Conservation (phyloP, 495 filamentous ascomycete genomes). For the Evansstolkia leycettana region DNA sequence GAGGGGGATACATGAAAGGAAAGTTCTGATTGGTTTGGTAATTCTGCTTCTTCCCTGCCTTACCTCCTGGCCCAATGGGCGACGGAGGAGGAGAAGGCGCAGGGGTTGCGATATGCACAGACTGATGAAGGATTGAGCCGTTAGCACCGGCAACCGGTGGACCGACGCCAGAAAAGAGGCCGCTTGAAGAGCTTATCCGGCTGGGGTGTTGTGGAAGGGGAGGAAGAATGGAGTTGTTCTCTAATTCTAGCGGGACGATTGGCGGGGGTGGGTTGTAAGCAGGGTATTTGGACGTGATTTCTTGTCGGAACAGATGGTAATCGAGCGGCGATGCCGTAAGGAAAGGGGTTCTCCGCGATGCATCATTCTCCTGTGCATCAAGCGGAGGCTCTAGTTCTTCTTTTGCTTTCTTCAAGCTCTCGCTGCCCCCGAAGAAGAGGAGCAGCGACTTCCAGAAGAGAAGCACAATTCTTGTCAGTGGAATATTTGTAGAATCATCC, state of each 20-base stretch:
- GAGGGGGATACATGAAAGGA: constrained; percentile 89
- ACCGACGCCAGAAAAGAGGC: constrained; percentile 30
- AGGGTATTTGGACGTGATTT: constrained; percentile 97
- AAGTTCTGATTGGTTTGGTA: constrained; percentile 99
- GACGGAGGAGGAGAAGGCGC: constrained; percentile 95
- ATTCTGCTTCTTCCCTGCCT: constrained; percentile 95
- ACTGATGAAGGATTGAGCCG: constrained; percentile 84
- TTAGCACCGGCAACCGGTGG: constrained; percentile 30
- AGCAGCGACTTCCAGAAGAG: constrained; percentile 86
- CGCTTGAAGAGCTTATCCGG: constrained; percentile 28
- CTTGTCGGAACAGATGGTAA: constrained; percentile 91
- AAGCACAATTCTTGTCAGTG: constrained; percentile 57
- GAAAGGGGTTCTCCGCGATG: constrained; percentile 34
- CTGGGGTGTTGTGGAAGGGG: constrained; percentile 64
- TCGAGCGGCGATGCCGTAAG: constrained; percentile 91
- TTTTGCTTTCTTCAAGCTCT: constrained; percentile 64
- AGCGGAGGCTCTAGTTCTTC: constrained; percentile 31
- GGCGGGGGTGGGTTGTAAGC: constrained; percentile 84
- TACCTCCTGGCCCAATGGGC: constrained; percentile 74
- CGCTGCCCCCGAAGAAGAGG: constrained; percentile 66
- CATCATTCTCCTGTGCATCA: constrained; percentile 19
- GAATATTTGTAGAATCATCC: constrained; percentile 63
- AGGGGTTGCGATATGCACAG: constrained; percentile 94
- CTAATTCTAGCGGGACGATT: constrained; percentile 72
- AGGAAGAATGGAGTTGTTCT: constrained; percentile 82